Conservation (phyloP, 2,329 filamentous ascomycete species). For the Tolypocladium album region DNA sequence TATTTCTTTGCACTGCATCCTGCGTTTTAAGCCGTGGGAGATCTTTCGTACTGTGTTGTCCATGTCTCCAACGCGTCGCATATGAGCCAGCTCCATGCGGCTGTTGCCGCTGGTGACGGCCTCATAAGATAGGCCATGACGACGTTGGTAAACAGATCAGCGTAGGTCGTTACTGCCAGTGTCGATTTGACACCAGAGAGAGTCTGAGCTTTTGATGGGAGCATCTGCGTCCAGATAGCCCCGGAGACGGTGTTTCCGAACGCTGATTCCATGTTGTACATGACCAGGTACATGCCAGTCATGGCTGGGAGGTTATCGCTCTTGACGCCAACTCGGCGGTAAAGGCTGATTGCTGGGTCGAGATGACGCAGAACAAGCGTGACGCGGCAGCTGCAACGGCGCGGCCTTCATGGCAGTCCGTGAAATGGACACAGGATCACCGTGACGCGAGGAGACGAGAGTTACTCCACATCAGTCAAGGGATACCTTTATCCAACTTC, state of each 20-base stretch:
- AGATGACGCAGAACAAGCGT: no score
- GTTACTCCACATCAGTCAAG: no score
- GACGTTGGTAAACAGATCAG: slow-evolving; percentile 24
- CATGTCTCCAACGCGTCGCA: neutral
- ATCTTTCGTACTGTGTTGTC: no score
- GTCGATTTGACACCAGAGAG: slow-evolving; percentile 22
- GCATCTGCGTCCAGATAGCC: slow-evolving; percentile 30
- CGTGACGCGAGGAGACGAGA: no score
- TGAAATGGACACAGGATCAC: no score
- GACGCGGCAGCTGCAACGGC: no score
- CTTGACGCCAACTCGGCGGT: slow-evolving; percentile 15
- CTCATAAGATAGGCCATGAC: slow-evolving; percentile 22
- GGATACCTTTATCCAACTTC: no score
- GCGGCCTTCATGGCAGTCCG: no score
- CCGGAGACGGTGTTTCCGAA: slow-evolving; percentile 28
- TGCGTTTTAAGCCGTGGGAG: neutral
- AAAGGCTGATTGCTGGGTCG: no score
- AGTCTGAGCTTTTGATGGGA: slow-evolving; percentile 21
- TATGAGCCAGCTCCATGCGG: no score
- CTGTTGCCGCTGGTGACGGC: no score
- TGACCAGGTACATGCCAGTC: slow-evolving; percentile 26
- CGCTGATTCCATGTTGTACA: slow-evolving; percentile 30
- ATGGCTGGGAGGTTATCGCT: slow-evolving; percentile 26
- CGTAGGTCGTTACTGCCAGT: slow-evolving; percentile 23
- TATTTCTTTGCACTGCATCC: neutral